A percentile compares a stretch with the other conserved stretches of the same genome.
Evolutionary conservation across 805 yeast genomes (phyloP).

Genomic region (Starmera dryadoides): DNA sequence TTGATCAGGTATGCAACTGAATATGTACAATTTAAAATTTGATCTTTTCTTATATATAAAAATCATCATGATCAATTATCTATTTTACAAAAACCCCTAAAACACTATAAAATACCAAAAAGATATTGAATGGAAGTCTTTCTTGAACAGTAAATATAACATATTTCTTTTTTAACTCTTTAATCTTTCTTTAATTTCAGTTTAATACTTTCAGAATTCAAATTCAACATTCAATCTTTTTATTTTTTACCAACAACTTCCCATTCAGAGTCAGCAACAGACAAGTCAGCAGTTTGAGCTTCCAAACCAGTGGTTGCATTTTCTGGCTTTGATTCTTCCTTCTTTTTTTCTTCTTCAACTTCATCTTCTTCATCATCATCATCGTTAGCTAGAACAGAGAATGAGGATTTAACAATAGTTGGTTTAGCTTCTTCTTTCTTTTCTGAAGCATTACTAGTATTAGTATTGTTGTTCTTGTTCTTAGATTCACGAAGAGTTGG

Average conservation of each 20-base stretch:
- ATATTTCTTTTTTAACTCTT: neutral
- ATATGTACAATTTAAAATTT: no score
- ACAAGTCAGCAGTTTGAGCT: neutral
- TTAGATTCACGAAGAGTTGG: conserved; percentile 1
- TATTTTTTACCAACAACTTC: neutral
- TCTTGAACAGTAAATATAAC: no score
- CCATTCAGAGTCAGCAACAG: neutral
- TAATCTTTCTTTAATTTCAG: neutral
- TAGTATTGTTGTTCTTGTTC: conserved; percentile 13
- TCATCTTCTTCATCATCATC: conserved; percentile 44
- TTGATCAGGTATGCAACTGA: no score
- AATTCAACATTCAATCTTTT: no score
- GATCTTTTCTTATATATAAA: no score
- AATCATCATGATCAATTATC: no score
- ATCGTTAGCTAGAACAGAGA: conserved; percentile 41
- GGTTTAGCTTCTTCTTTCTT: conserved; percentile 14
- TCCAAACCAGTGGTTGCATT: neutral
- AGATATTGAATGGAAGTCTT: neutral
- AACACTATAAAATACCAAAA: neutral
- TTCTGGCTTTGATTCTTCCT: neutral
- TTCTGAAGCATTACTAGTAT: conserved; percentile 13
- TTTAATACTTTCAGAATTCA: no score
- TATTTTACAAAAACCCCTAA: neutral
- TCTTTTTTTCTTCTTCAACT: conserved; percentile 7
- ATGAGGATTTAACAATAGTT: conserved; percentile 36